phyloP scores from a whole-genome alignment of 2,329 filamentous ascomycete genomes.

The Botrytis cinerea region DNA sequence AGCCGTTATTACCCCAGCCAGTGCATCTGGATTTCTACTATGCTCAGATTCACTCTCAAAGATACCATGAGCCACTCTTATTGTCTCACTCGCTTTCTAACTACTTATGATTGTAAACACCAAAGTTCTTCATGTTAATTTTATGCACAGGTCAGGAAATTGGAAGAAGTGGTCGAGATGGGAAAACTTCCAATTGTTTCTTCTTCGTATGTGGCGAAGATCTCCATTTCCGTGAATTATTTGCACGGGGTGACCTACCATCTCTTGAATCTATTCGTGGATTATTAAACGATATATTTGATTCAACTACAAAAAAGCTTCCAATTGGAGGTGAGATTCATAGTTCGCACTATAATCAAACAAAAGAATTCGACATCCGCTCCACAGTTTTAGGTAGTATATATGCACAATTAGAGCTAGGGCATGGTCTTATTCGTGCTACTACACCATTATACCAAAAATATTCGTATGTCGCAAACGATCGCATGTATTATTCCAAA shows the following conservation, averaged over 20 bases:
- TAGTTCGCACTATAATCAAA: constrained; percentile 49
- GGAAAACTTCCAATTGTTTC: constrained; percentile 55
- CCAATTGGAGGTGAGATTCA: constrained; percentile 49
- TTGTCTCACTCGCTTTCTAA: background rate
- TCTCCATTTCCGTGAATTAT: constrained; percentile 59
- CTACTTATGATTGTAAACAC: background rate
- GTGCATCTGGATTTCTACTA: background rate
- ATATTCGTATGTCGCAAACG: constrained; percentile 52
- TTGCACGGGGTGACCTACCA: constrained; percentile 60
- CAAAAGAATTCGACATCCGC: constrained; percentile 56
- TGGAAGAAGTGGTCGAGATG: constrained; percentile 57
- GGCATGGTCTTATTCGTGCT: constrained; percentile 57
- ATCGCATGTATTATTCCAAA: constrained; percentile 39
- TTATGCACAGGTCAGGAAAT: constrained; percentile 49
- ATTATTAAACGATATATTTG: constrained; percentile 56
- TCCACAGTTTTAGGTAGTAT: constrained; percentile 53
- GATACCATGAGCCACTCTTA: background rate
- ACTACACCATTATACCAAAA: constrained; percentile 58
- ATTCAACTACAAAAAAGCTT: constrained; percentile 39
- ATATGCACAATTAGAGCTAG: constrained; percentile 62
- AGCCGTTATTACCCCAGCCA: too few species aligned
- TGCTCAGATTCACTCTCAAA: background rate
- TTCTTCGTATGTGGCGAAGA: constrained; percentile 59
- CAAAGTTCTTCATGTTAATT: background rate
- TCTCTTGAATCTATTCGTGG: constrained; percentile 51